These are phyloP conservation scores for Nematocida sp. DNA, from an alignment of 371 early-diverging fungal genomes.

Conservation along the genomic window DNA sequence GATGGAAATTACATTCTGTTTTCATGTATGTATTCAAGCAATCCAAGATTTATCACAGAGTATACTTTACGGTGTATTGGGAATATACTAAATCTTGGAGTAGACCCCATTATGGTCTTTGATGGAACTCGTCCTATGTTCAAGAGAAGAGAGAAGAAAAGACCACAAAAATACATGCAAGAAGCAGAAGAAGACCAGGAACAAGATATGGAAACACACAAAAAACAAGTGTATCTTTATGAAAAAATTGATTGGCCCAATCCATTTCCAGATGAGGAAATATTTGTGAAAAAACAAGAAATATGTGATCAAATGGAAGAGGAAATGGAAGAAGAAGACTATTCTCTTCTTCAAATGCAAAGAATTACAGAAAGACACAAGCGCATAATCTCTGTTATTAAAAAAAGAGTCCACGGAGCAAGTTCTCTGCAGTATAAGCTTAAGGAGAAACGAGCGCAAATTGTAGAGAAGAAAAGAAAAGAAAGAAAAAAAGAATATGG, in stretches of 20 bases:
- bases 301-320: background rate
- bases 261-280: background rate
- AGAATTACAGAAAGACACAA: conserved; percentile 34
- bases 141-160: conserved; percentile 5
- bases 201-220: background rate
- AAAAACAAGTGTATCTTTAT: no score
- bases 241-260: background rate
- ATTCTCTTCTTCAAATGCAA: conserved; percentile 28
- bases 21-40: background rate
- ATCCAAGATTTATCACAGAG: conserved; percentile 34
- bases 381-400: conserved; percentile 1
- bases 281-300: background rate
- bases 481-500: background rate
- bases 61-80: conserved; percentile 25
- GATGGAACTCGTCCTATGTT: conserved; percentile 41
- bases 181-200: background rate
- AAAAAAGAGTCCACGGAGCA: conserved; percentile 45
- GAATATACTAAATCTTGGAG: conserved; percentile 8
- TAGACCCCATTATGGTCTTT: conserved; percentile 53
- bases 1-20: conserved; percentile 40
- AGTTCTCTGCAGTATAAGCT: conserved; percentile 16
- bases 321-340: background rate
- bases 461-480: background rate
- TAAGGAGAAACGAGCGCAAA: background rate
- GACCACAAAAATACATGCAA: no score